Conservation (phyloP, 23 red algal genomes). For the Chondrus crispus region DNA sequence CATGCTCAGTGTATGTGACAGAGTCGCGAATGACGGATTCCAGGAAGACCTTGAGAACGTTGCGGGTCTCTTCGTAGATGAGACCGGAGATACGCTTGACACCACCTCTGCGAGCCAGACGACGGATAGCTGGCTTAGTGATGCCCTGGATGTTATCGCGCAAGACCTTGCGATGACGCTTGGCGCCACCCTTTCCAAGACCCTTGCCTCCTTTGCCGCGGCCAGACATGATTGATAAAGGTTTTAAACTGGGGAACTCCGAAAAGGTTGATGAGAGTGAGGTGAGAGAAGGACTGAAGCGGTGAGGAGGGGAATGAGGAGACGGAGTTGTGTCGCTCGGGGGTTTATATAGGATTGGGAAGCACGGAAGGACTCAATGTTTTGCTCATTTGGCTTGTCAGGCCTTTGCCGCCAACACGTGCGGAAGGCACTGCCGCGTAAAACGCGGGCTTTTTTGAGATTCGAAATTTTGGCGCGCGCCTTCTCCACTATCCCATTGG, state of each 20-base stretch:
- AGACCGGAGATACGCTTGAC: slow-evolving; percentile 93
- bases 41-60: slow-evolving; percentile 75
- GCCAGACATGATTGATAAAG: slow-evolving; percentile 1
- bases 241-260: not conserved
- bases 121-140: slow-evolving; percentile 91
- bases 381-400: no score
- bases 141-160: slow-evolving; percentile 99
- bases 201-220: slow-evolving; percentile 60
- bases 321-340: not conserved
- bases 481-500: no score
- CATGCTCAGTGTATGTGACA: slow-evolving; percentile 93
- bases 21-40: slow-evolving; percentile 76
- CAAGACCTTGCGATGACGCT: slow-evolving; percentile 99
- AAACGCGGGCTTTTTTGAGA: no score
- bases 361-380: not conserved
- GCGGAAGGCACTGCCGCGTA: no score
- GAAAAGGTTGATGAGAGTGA: not conserved
- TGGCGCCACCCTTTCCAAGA: slow-evolving; percentile 50
- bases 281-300: not conserved
- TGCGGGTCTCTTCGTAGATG: slow-evolving; percentile 85
- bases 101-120: slow-evolving; percentile 84
- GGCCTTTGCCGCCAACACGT: no score
- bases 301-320: not conserved
- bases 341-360: not conserved
- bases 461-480: no score